A percentile compares a stretch with the other conserved stretches of the same genome.
Evolutionary conservation across 2,329 filamentous ascomycete species (phyloP).

Genomic region (Berkeleyomyces basicola): DNA sequence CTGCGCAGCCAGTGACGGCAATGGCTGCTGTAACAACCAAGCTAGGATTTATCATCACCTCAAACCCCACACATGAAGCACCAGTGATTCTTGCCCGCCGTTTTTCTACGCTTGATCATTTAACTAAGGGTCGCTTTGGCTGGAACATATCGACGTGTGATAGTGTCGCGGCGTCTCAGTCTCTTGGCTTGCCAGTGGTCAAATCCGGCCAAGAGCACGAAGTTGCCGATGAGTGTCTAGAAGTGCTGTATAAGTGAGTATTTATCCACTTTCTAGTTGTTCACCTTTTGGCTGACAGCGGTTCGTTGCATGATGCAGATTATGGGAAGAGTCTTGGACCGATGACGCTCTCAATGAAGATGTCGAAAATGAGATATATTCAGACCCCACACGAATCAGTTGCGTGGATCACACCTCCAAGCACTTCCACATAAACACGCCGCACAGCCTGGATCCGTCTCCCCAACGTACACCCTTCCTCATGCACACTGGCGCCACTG

Average conservation of each 20-base stretch:
- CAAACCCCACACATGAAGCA: slow-evolving; percentile 51
- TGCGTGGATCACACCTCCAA: slow-evolving; percentile 46
- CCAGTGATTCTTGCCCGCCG: slow-evolving; percentile 49
- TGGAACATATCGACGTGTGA: slow-evolving; percentile 48
- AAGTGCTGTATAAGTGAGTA: slow-evolving; percentile 38
- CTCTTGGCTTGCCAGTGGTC: slow-evolving; percentile 40
- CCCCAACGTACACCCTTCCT: slow-evolving; percentile 49
- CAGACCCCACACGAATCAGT: slow-evolving; percentile 31
- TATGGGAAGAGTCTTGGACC: slow-evolving; percentile 35
- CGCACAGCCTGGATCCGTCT: slow-evolving; percentile 43
- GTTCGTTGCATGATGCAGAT: background rate
- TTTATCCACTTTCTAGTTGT: background rate
- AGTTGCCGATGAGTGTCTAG: slow-evolving; percentile 42
- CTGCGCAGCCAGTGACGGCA: slow-evolving; percentile 37
- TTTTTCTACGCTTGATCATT: slow-evolving; percentile 50
- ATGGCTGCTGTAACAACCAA: slow-evolving; percentile 52
- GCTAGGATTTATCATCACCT: slow-evolving; percentile 52
- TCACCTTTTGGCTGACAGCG: background rate
- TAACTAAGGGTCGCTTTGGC: slow-evolving; percentile 40
- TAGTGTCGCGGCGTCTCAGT: slow-evolving; percentile 47
- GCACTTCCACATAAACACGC: slow-evolving; percentile 40
- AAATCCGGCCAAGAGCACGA: slow-evolving; percentile 35
- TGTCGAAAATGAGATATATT: slow-evolving; percentile 32
- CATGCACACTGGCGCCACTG: slow-evolving; percentile 47
- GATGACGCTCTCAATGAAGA: slow-evolving; percentile 43